A percentile compares a stretch with the other conserved stretches of the same genome.
Evolutionary conservation across 2,329 filamentous ascomycete genomes (phyloP).

Genomic region (Hysterium pulicare): DNA sequence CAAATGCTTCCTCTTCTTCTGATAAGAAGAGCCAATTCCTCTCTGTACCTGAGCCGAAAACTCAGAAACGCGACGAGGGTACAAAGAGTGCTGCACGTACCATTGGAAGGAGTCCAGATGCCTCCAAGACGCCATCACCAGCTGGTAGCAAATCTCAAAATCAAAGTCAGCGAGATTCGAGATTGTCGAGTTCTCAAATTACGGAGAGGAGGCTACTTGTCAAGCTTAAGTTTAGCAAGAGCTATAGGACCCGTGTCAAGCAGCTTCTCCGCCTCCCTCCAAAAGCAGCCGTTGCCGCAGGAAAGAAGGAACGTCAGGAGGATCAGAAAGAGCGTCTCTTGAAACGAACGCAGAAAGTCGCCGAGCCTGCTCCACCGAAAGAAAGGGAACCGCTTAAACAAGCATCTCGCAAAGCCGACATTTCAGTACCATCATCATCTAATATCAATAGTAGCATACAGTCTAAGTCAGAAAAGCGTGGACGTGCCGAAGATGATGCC

Average conservation of each 20-base stretch:
- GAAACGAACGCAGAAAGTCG: not conserved
- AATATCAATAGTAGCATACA: constrained; percentile 11
- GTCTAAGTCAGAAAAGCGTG: constrained; percentile 28
- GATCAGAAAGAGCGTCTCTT: constrained; percentile 1
- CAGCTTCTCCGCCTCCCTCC: constrained; percentile 31
- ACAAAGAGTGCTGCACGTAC: not conserved
- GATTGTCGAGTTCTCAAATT: not conserved
- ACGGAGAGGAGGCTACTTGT: constrained; percentile 37
- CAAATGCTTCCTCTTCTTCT: constrained; percentile 34
- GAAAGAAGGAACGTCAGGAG: constrained; percentile 25
- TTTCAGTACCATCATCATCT: constrained; percentile 9
- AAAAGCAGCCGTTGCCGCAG: constrained; percentile 7
- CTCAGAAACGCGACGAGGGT: constrained; percentile 14
- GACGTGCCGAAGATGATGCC: constrained; percentile 29
- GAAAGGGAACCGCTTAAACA: not conserved
- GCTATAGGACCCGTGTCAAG: constrained; percentile 47
- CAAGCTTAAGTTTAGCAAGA: constrained; percentile 51
- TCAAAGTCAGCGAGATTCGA: not conserved
- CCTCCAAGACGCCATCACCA: not conserved
- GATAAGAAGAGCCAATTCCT: constrained; percentile 27
- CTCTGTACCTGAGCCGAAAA: constrained; percentile 16
- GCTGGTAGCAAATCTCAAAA: not conserved
- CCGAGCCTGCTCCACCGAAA: not conserved
- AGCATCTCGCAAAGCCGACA: constrained; percentile 11
- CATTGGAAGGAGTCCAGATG: not conserved